A percentile compares a stretch with the other conserved stretches of the same genome.
Conservation (phyloP, 495 filamentous ascomycete species). For the Podospora anserina region DNA sequence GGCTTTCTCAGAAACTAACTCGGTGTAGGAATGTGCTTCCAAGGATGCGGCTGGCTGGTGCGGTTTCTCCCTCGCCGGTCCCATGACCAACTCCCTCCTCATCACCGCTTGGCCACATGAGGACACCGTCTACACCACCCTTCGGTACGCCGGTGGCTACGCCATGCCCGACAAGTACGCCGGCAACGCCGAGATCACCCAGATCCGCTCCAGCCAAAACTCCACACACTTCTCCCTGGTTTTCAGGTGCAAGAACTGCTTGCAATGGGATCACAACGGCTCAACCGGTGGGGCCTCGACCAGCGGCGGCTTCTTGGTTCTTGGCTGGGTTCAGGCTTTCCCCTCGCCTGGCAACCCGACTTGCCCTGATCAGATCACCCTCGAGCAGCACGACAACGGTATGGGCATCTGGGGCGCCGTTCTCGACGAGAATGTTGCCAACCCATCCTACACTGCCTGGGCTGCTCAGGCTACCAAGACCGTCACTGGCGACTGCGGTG, state of each 20-base stretch:
- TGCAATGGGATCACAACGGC: conserved; percentile 46
- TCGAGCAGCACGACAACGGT: conserved; percentile 38
- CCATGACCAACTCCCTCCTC: conserved; percentile 59
- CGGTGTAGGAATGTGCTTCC: conserved; percentile 30
- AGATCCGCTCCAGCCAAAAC: conserved; percentile 55
- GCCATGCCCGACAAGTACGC: conserved; percentile 55
- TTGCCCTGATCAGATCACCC: conserved; percentile 33
- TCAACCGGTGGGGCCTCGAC: conserved; percentile 24
- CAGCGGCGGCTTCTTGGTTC: conserved; percentile 24
- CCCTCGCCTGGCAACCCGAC: conserved; percentile 32
- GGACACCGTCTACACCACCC: conserved; percentile 49
- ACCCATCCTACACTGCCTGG: conserved; percentile 52
- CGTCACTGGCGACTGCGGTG: conserved; percentile 37
- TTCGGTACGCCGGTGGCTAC: conserved; percentile 58
- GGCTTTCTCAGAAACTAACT: conserved; percentile 17
- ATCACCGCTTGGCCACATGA: conserved; percentile 55
- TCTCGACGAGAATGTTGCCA: conserved; percentile 40
- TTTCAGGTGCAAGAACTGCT: conserved; percentile 63
- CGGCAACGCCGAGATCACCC: conserved; percentile 55
- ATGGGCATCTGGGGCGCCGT: conserved; percentile 45
- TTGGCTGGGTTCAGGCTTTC: conserved; percentile 38
- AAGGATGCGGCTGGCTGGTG: conserved; percentile 50
- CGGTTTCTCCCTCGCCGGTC: conserved; percentile 52
- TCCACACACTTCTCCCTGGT: conserved; percentile 53
- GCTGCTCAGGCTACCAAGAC: conserved; percentile 44